Evolutionary conservation across 768 basidiomycete genomes (phyloP).

Genomic region (Hemileccinum rubropunctum): DNA sequence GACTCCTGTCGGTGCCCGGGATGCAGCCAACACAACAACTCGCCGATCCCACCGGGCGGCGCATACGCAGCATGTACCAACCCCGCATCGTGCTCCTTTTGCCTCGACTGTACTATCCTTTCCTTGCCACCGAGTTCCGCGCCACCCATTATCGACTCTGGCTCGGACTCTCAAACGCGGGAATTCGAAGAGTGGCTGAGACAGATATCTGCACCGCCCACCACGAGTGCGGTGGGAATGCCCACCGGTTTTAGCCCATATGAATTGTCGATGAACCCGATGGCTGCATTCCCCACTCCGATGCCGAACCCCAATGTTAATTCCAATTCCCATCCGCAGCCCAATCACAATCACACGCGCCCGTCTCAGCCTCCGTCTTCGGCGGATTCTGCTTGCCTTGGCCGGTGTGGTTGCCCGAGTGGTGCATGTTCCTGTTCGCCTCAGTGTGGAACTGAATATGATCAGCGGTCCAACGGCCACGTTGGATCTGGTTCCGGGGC

Average conservation of each 20-base stretch:
- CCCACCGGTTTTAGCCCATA: constrained; percentile 28
- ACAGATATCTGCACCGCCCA: constrained; percentile 37
- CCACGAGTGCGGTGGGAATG: constrained; percentile 16
- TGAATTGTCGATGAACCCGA: constrained; percentile 23
- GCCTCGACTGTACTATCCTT: constrained; percentile 63
- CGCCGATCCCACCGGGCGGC: constrained; percentile 37
- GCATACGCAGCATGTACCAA: constrained; percentile 37
- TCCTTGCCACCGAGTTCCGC: constrained; percentile 44
- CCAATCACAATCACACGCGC: constrained; percentile 5
- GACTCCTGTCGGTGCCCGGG: constrained; percentile 63
- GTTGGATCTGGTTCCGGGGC: constrained; percentile 4
- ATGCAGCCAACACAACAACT: constrained; percentile 52
- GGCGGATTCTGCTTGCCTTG: constrained; percentile 29
- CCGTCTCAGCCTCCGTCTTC: constrained; percentile 16
- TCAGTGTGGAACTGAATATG: constrained; percentile 31
- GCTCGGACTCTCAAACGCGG: constrained; percentile 42
- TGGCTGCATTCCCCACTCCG: constrained; percentile 11
- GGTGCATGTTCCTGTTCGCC: constrained; percentile 34
- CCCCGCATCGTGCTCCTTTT: constrained; percentile 42
- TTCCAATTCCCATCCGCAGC: constrained; percentile 7
- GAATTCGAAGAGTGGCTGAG: constrained; percentile 66
- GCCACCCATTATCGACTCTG: constrained; percentile 40
- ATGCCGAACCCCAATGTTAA: constrained; percentile 8
- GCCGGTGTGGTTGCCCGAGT: constrained; percentile 33
- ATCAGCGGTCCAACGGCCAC: constrained; percentile 19